Conservation (phyloP, 2,329 filamentous ascomycete genomes). For the Herpotrichia juniperi region DNA sequence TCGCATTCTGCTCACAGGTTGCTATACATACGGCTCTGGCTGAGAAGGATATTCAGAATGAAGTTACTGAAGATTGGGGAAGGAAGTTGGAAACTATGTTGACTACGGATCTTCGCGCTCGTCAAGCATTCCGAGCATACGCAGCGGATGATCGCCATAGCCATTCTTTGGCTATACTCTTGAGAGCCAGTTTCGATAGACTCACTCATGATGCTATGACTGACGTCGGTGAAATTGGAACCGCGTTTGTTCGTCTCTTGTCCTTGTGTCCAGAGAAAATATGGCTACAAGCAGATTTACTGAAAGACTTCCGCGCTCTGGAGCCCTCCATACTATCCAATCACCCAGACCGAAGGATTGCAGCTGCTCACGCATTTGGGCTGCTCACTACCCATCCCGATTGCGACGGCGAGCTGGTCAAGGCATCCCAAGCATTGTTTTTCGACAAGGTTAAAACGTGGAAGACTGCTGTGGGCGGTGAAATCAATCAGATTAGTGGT, state of each 20-base stretch:
- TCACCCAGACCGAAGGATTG: slow-evolving; percentile 68
- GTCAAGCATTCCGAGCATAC: slow-evolving; percentile 64
- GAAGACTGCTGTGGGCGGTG: slow-evolving; percentile 65
- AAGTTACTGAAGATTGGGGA: slow-evolving; percentile 83
- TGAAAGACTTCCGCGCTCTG: slow-evolving; percentile 55
- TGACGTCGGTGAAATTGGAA: slow-evolving; percentile 53
- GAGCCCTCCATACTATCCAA: slow-evolving; percentile 71
- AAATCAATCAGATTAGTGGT: slow-evolving; percentile 65
- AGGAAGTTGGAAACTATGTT: slow-evolving; percentile 75
- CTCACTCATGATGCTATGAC: slow-evolving; percentile 48
- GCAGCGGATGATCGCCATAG: slow-evolving; percentile 40
- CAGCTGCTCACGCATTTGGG: slow-evolving; percentile 74
- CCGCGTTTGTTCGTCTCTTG: slow-evolving; percentile 60
- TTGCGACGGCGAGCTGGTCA: slow-evolving; percentile 49
- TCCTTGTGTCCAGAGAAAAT: slow-evolving; percentile 60
- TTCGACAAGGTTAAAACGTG: slow-evolving; percentile 57
- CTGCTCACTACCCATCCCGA: slow-evolving; percentile 72
- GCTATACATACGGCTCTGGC: slow-evolving; percentile 63
- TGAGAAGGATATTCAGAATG: slow-evolving; percentile 51
- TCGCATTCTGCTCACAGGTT: slow-evolving; percentile 71
- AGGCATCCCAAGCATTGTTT: slow-evolving; percentile 53
- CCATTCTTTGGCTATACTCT: slow-evolving; percentile 47
- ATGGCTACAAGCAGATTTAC: slow-evolving; percentile 36
- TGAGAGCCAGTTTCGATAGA: slow-evolving; percentile 54
- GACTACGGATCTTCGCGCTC: slow-evolving; percentile 70